These are phyloP conservation scores for Penicillium sp. DNA, from an alignment of 2,329 filamentous ascomycete genomes.

Conservation along the genomic window DNA sequence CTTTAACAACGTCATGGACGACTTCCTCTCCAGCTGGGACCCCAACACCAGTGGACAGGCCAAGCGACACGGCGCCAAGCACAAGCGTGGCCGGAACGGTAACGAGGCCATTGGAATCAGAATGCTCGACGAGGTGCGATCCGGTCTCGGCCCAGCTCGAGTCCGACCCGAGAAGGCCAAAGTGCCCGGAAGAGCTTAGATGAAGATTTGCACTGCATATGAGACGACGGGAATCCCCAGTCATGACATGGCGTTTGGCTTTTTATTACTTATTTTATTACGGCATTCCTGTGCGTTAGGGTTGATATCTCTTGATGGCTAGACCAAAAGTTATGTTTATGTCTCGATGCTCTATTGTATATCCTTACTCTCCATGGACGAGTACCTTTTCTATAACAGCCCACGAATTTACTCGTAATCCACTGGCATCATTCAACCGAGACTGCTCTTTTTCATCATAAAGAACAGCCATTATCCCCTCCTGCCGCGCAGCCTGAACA, in stretches of 20 bases:
- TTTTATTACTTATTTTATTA: constrained; percentile 16
- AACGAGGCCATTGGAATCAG: constrained; percentile 78
- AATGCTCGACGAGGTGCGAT: constrained; percentile 86
- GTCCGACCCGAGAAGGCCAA: constrained; percentile 41
- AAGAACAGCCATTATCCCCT: constrained; percentile 27
- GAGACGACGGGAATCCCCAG: constrained; percentile 25
- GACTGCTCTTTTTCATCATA: constrained; percentile 19
- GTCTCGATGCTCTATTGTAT: constrained; percentile 1
- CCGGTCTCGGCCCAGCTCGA: constrained; percentile 73
- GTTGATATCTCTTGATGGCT: constrained; percentile 17
- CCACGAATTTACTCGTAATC: constrained; percentile 18
- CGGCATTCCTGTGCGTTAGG: constrained; percentile 21
- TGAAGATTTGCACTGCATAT: constrained; percentile 18
- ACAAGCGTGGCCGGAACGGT: constrained; percentile 72
- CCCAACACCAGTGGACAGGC: constrained; percentile 43
- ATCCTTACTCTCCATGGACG: constrained; percentile 9
- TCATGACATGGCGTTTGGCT: constrained; percentile 28
- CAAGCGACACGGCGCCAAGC: constrained; percentile 47
- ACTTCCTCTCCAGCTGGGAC: constrained; percentile 71
- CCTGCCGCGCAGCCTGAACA: constrained; percentile 25
- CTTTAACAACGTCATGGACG: constrained; percentile 88
- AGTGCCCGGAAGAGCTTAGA: constrained; percentile 35
- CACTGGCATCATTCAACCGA: neutral
- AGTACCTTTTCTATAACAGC: constrained; percentile 5
- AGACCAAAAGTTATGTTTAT: constrained; percentile 24